Evolutionary conservation across 2,329 filamentous ascomycete genomes (phyloP).

Genomic region (Berkeleyomyces basicola): DNA sequence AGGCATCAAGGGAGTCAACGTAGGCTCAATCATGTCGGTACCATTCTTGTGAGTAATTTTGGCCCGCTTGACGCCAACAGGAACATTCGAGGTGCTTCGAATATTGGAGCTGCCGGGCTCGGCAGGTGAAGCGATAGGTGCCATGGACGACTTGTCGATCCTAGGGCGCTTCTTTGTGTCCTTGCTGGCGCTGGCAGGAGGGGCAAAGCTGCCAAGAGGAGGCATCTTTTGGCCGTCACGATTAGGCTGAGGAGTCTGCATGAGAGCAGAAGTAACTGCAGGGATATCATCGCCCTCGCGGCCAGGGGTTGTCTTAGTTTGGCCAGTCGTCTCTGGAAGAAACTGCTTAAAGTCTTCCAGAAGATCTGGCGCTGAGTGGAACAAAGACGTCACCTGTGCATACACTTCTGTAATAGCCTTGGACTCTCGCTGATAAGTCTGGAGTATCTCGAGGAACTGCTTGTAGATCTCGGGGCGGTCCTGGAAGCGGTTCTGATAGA

Average conservation of each 20-base stretch:
- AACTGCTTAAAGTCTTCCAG: constrained; percentile 99
- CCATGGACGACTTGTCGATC: constrained; percentile 35
- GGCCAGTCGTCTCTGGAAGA: constrained; percentile 62
- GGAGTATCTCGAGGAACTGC: constrained; percentile 92
- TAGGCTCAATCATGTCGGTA: constrained; percentile 58
- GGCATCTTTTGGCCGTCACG: constrained; percentile 64
- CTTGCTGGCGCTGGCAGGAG: constrained; percentile 62
- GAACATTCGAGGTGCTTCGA: constrained; percentile 7
- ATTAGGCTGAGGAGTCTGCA: constrained; percentile 37
- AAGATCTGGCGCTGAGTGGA: constrained; percentile 83
- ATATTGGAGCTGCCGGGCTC: constrained; percentile 9
- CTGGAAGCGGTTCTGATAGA: constrained; percentile 73
- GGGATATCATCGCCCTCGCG: constrained; percentile 48
- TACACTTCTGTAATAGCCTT: constrained; percentile 99
- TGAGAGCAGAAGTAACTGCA: constrained; percentile 25
- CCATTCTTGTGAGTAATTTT: constrained; percentile 58
- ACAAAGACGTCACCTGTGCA: constrained; percentile 84
- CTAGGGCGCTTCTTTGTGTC: constrained; percentile 79
- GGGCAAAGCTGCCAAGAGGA: constrained; percentile 86
- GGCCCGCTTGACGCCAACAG: constrained; percentile 37
- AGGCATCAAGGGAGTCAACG: constrained; percentile 72
- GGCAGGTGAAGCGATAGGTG: constrained; percentile 17
- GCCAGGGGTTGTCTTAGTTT: constrained; percentile 33
- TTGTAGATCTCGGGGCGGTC: constrained; percentile 98
- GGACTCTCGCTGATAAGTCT: constrained; percentile 94